phyloP scores from a whole-genome alignment of 78 protist species.

The Reticulomyxa filosa region DNA sequence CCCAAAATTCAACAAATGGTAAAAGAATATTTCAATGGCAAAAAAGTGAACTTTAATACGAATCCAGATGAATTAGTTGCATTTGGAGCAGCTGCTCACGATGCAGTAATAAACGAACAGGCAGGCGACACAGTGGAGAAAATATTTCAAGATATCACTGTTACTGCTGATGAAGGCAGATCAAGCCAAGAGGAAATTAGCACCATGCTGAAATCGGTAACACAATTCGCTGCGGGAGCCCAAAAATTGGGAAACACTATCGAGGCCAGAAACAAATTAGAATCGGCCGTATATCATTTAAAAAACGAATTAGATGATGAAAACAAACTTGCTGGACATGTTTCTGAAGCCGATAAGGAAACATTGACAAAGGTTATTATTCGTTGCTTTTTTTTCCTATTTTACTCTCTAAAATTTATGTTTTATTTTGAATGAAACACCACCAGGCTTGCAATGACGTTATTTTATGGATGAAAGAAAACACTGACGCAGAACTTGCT shows the following conservation, averaged over 20 bases:
- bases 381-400: too few relatives aligned
- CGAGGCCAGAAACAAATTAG: slow-evolving; percentile 59
- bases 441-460: too few relatives aligned
- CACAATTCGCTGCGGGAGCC: slow-evolving; percentile 64
- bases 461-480: too few relatives aligned
- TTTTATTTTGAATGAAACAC: too few relatives aligned
- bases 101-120: slow-evolving; percentile 70
- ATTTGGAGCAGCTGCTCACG: slow-evolving; percentile 95
- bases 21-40: slow-evolving; percentile 88
- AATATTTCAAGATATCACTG: slow-evolving; percentile 79
- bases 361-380: too few relatives aligned
- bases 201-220: slow-evolving; percentile 74
- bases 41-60: slow-evolving; percentile 82
- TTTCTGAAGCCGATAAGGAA: slow-evolving; percentile 73
- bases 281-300: slow-evolving; percentile 46
- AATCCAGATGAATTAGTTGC: slow-evolving; percentile 99
- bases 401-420: too few relatives aligned
- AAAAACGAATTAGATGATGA: slow-evolving; percentile 33
- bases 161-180: slow-evolving; percentile 78
- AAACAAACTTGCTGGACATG: slow-evolving; percentile 66
- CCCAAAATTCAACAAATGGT: slow-evolving; percentile 87
- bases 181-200: slow-evolving; percentile 72
- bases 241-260: slow-evolving; percentile 32
- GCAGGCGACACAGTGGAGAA: slow-evolving; percentile 78
- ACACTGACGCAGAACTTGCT: too few relatives aligned